phyloP scores from a whole-genome alignment of 306 rosid genomes.

The Elaeagnus macrophylla region DNA sequence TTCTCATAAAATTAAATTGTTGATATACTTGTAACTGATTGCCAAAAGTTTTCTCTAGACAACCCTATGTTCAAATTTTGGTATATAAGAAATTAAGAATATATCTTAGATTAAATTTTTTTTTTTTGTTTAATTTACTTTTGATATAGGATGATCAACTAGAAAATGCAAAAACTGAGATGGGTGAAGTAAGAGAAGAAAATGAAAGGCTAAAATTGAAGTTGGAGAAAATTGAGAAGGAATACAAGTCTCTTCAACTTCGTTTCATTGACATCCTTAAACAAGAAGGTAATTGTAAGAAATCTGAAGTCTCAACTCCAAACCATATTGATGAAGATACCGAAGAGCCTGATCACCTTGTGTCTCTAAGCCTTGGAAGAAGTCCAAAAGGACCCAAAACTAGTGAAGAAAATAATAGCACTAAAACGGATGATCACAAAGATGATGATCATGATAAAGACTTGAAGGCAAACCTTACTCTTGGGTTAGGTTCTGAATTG shows the following conservation, averaged over 20 bases:
- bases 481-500: slow-evolving; percentile 37
- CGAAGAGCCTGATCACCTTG: slow-evolving; percentile 31
- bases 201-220: slow-evolving; percentile 35
- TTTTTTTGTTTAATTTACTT: background rate
- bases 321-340: background rate
- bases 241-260: slow-evolving; percentile 34
- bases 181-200: slow-evolving; percentile 45
- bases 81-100: no score
- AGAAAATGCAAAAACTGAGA: slow-evolving; percentile 34
- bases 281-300: slow-evolving; percentile 16
- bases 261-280: slow-evolving; percentile 24
- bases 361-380: slow-evolving; percentile 55
- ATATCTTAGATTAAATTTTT: no score
- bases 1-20: no score
- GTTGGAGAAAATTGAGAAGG: slow-evolving; percentile 21
- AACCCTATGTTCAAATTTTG: no score
- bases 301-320: slow-evolving; percentile 1
- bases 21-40: no score
- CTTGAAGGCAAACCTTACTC: slow-evolving; percentile 25
- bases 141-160: slow-evolving; percentile 27
- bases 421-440: background rate
- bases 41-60: no score
- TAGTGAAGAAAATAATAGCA: slow-evolving; percentile 14
- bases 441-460: slow-evolving; percentile 14
- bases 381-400: slow-evolving; percentile 13